phyloP scores from a whole-genome alignment of 1,284 basidiomycete species.

The Cutaneotrichosporon dermatis region DNA sequence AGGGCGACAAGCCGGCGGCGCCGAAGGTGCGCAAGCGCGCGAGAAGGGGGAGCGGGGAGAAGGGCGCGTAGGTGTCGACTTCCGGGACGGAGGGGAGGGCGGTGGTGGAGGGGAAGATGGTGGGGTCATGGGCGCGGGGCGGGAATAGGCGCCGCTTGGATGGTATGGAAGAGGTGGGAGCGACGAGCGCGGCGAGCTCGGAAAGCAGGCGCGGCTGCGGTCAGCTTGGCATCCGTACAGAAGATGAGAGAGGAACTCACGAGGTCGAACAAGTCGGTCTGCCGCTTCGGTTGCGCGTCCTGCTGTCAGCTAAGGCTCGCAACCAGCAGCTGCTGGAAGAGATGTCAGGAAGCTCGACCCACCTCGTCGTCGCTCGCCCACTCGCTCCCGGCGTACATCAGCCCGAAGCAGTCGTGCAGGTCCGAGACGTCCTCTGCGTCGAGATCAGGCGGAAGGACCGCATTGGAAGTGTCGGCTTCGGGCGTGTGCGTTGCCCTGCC shows the following conservation, averaged over 20 bases:
- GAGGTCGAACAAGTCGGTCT: neutral
- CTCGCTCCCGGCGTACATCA: slow-evolving; percentile 15
- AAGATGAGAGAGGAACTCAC: neutral
- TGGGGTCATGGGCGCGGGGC: neutral
- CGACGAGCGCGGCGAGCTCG: slow-evolving; percentile 8
- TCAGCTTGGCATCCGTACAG: neutral
- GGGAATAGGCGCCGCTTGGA: slow-evolving; percentile 9
- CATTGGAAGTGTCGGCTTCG: too few species aligned
- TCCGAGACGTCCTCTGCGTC: slow-evolving; percentile 8
- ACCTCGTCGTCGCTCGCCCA: slow-evolving; percentile 12
- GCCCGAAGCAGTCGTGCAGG: slow-evolving; percentile 16
- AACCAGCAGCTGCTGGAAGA: too few species aligned
- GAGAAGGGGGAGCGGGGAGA: slow-evolving; percentile 35
- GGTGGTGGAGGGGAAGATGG: slow-evolving; percentile 24
- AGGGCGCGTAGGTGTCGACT: slow-evolving; percentile 27
- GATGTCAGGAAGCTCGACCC: neutral
- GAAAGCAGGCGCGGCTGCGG: slow-evolving; percentile 6
- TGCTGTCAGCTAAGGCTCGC: neutral
- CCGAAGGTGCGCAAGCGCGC: slow-evolving; percentile 31
- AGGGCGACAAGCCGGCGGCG: slow-evolving; percentile 16
- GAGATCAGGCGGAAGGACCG: neutral
- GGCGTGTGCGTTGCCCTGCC: neutral
- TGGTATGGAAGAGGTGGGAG: neutral
- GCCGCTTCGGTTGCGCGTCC: neutral
- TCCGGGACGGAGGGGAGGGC: slow-evolving; percentile 24